A percentile compares a stretch with the other conserved stretches of the same genome.
These are phyloP conservation scores for Trichoderma endophyticum DNA, from an alignment of 2,329 filamentous ascomycete species.

Conservation along the genomic window DNA sequence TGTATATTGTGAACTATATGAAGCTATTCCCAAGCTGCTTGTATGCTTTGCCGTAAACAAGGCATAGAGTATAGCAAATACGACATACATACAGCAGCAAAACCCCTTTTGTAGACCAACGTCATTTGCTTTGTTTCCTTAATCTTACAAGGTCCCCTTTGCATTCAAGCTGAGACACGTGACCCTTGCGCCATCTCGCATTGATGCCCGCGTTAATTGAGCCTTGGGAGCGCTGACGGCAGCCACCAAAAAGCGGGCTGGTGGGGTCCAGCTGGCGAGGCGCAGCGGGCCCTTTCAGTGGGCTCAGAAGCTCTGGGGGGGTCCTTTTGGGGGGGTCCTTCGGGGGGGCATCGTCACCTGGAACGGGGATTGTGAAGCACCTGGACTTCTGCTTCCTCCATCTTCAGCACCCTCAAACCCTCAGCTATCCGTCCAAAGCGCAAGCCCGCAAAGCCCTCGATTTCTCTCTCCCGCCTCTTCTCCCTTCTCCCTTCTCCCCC, in stretches of 20 bases:
- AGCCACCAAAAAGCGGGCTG: not conserved
- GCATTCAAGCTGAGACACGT: not conserved
- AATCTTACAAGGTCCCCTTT: not conserved
- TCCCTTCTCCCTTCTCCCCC: slow-evolving; percentile 4
- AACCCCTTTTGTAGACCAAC: not conserved
- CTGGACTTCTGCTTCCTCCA: not conserved
- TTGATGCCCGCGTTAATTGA: not conserved
- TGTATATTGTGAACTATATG: not conserved
- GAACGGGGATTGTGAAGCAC: not conserved
- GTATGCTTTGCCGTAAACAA: not conserved
- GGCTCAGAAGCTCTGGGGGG: slow-evolving; percentile 3
- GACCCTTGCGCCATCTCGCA: slow-evolving; percentile 9
- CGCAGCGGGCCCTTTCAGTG: slow-evolving; percentile 16
- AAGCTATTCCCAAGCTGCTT: not conserved
- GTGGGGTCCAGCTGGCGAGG: slow-evolving; percentile 13
- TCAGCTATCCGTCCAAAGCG: not conserved
- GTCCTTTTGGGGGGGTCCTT: not conserved
- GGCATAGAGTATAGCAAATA: not conserved
- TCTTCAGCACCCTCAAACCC: slow-evolving; percentile 6
- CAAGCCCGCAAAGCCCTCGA: not conserved
- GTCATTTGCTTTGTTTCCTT: not conserved
- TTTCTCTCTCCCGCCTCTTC: not conserved
- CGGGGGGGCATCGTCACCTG: slow-evolving; percentile 16
- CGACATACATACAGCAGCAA: too few species aligned
- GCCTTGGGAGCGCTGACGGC: slow-evolving; percentile 2